phyloP scores from a whole-genome alignment of 805 yeast genomes.

The Myxozyma vanderwaltii region DNA sequence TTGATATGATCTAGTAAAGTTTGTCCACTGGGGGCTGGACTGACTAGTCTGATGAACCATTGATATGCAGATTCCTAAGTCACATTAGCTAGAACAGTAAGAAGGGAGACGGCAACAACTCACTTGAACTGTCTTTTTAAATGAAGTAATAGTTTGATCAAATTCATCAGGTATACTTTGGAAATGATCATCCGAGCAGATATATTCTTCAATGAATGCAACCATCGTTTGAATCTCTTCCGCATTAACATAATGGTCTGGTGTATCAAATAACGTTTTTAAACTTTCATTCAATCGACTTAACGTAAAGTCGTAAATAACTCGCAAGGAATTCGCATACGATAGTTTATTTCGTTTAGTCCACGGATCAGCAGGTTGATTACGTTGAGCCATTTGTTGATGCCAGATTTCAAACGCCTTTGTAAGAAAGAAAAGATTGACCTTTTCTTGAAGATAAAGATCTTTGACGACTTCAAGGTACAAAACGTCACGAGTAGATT shows the following conservation, averaged over 20 bases:
- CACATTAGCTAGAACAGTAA: not conserved
- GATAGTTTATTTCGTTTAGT: constrained; percentile 19
- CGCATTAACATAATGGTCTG: not conserved
- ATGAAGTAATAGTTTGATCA: not conserved
- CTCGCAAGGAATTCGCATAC: constrained; percentile 10
- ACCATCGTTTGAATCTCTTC: not conserved
- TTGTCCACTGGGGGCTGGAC: not conserved
- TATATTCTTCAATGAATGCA: constrained; percentile 15
- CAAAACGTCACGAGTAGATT: constrained; percentile 52
- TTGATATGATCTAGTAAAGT: not conserved
- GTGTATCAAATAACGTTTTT: not conserved
- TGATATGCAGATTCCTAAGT: constrained; percentile 11
- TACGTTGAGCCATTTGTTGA: not conserved
- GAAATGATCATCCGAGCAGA: constrained; percentile 15
- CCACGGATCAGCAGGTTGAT: constrained; percentile 15
- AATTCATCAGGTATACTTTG: constrained; percentile 15
- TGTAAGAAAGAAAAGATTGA: not conserved
- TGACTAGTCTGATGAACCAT: not conserved
- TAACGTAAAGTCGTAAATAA: constrained; percentile 2
- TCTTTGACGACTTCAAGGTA: constrained; percentile 55
- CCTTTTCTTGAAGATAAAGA: constrained; percentile 34
- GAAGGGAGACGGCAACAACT: not conserved
- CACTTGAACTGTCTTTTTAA: constrained; percentile 1
- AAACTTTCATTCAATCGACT: not conserved
- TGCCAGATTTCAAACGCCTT: not conserved